Conservation (phyloP, 768 basidiomycete genomes). For the Hemileccinum rubropunctum region DNA sequence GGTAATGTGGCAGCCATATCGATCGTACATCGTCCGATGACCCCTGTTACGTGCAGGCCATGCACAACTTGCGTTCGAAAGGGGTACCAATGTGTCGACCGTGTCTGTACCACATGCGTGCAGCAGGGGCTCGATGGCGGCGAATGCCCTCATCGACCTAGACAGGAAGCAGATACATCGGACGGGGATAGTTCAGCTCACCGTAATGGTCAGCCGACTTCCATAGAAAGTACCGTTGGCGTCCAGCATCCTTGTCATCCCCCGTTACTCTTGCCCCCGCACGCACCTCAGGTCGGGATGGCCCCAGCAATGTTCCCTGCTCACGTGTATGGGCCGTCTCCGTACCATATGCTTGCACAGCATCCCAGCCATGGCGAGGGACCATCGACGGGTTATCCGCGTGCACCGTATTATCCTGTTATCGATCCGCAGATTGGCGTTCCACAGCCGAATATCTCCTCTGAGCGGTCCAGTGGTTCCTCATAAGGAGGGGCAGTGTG, state of each 20-base stretch:
- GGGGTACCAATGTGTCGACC: conserved; percentile 51
- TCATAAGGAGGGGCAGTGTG: conserved; percentile 11
- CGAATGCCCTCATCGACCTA: conserved; percentile 44
- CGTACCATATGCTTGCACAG: conserved; percentile 30
- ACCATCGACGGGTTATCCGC: conserved; percentile 24
- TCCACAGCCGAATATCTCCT: conserved; percentile 32
- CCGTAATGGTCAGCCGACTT: conserved; percentile 1
- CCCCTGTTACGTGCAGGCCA: conserved; percentile 36
- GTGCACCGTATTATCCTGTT: conserved; percentile 36
- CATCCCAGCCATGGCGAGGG: conserved; percentile 23
- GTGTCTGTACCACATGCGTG: conserved; percentile 43
- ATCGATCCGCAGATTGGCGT: conserved; percentile 39
- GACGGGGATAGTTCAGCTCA: conserved; percentile 22
- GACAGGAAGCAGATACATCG: conserved; percentile 21
- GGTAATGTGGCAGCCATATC: conserved; percentile 35
- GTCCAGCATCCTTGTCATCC: conserved; percentile 16
- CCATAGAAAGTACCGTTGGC: neutral
- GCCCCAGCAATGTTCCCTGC: conserved; percentile 19
- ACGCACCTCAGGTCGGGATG: conserved; percentile 16
- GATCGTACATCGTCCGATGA: conserved; percentile 4
- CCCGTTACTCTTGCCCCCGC: conserved; percentile 13
- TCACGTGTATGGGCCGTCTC: conserved; percentile 26
- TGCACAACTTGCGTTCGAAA: conserved; percentile 50
- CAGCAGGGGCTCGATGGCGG: conserved; percentile 43
- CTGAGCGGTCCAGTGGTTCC: conserved; percentile 22